phyloP scores from a whole-genome alignment of 306 rosid genomes.

The Hippophae tibetana region DNA sequence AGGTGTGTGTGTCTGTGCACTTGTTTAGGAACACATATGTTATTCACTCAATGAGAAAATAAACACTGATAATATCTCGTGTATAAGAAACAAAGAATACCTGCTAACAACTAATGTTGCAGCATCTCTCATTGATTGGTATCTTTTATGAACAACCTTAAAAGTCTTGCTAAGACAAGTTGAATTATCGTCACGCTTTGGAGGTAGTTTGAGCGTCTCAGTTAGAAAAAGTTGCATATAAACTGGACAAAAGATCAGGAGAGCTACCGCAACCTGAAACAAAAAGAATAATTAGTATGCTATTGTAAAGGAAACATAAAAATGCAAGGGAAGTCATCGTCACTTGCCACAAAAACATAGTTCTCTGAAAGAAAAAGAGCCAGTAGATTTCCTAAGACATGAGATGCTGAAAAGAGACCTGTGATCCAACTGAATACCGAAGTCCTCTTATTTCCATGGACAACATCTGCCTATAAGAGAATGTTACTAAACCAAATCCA shows the following conservation, averaged over 20 bases:
- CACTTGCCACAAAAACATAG: conserved; percentile 40
- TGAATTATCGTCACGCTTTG: conserved; percentile 20
- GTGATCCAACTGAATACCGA: conserved; percentile 56
- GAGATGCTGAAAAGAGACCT: conserved; percentile 59
- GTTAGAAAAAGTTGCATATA: conserved; percentile 64
- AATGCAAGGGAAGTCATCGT: background rate
- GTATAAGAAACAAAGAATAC: conserved; percentile 19
- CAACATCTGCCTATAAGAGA: conserved; percentile 53
- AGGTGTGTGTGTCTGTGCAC: too few relatives aligned
- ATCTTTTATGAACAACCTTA: conserved; percentile 36
- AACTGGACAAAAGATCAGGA: conserved; percentile 44
- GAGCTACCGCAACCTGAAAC: conserved; percentile 61
- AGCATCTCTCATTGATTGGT: conserved; percentile 51
- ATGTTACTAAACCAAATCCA: conserved; percentile 10
- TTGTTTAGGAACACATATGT: too few relatives aligned
- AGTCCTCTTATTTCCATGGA: conserved; percentile 37
- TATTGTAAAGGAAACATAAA: background rate
- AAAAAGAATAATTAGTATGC: background rate
- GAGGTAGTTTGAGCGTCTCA: conserved; percentile 37
- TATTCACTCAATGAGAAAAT: too few relatives aligned
- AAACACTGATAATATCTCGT: too few relatives aligned
- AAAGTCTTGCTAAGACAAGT: conserved; percentile 33
- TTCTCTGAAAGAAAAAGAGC: conserved; percentile 48
- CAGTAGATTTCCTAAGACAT: conserved; percentile 45
- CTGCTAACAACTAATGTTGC: conserved; percentile 48